These are phyloP conservation scores for Neovahlkampfia damariscottae DNA, from an alignment of 78 protist genomes.

Conservation along the genomic window DNA sequence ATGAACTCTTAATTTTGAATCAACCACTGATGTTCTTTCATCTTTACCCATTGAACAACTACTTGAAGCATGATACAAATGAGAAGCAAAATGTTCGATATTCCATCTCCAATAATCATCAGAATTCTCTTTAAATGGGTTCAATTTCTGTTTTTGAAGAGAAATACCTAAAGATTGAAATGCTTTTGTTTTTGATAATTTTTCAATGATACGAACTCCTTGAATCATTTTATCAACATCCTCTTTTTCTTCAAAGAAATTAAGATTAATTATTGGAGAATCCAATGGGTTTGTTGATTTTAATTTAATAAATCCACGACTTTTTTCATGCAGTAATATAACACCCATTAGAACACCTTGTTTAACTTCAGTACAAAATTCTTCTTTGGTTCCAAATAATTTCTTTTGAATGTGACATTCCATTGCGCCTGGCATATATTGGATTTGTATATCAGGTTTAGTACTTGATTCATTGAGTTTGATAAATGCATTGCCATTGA, in stretches of 20 bases:
- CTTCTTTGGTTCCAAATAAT: background rate
- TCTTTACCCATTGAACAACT: conserved; percentile 41
- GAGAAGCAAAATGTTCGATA: no score
- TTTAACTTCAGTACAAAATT: background rate
- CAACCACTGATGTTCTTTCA: conserved; percentile 29
- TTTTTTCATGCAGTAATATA: background rate
- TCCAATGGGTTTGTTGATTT: background rate
- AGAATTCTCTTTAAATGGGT: background rate
- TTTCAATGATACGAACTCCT: no score
- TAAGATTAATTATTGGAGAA: conserved; percentile 28
- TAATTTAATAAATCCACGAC: background rate
- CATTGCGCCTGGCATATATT: no score
- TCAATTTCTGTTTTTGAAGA: no score
- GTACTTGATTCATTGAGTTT: background rate
- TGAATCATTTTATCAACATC: background rate
- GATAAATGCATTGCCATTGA: background rate
- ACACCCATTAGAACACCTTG: background rate
- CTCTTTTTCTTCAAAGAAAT: conserved; percentile 16
- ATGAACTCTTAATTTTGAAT: background rate
- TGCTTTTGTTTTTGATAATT: no score
- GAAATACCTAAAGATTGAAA: no score
- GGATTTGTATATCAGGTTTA: background rate
- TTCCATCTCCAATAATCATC: background rate
- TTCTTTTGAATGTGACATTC: background rate
- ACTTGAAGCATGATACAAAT: conserved; percentile 44